Evolutionary conservation across 306 rosid species (phyloP).

Genomic region (Astragalus membranaceus): DNA sequence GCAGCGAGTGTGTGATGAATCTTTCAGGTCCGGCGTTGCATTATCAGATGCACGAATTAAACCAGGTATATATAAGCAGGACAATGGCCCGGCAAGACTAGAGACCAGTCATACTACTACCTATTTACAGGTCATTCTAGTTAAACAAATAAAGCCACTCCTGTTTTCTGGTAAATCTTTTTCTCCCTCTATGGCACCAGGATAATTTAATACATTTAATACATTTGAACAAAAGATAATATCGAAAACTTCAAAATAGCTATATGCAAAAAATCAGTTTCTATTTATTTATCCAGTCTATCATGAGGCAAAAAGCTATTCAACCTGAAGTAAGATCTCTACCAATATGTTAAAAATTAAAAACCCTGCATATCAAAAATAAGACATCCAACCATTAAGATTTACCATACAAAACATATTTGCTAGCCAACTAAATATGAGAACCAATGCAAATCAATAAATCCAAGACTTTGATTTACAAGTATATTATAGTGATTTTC

Average conservation of each 20-base stretch:
- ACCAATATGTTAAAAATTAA: neutral
- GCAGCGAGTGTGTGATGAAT: neutral
- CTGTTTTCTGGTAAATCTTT: neutral
- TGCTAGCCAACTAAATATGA: neutral
- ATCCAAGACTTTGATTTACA: neutral
- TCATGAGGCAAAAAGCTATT: constrained; percentile 4
- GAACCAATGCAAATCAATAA: neutral
- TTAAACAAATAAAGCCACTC: neutral
- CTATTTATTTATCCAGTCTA: neutral
- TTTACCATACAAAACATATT: constrained; percentile 3
- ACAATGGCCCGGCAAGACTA: neutral
- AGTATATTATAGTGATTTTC: constrained; percentile 9
- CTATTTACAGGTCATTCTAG: neutral
- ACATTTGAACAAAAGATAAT: constrained; percentile 2
- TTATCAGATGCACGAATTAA: neutral
- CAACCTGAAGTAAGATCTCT: constrained; percentile 9
- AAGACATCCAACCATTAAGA: constrained; percentile 3
- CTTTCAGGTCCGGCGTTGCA: neutral
- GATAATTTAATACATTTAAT: constrained; percentile 10
- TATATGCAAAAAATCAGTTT: neutral
- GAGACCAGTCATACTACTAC: neutral
- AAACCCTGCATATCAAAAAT: constrained; percentile 6
- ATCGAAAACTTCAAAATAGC: constrained; percentile 2
- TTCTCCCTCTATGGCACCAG: neutral
- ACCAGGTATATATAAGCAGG: neutral